Percentiles rank a stretch among this genome's conserved stretches.
These are phyloP conservation scores for Halophytophthora polymorphica DNA, from an alignment of 352 stramenopile species.

Conservation along the genomic window DNA sequence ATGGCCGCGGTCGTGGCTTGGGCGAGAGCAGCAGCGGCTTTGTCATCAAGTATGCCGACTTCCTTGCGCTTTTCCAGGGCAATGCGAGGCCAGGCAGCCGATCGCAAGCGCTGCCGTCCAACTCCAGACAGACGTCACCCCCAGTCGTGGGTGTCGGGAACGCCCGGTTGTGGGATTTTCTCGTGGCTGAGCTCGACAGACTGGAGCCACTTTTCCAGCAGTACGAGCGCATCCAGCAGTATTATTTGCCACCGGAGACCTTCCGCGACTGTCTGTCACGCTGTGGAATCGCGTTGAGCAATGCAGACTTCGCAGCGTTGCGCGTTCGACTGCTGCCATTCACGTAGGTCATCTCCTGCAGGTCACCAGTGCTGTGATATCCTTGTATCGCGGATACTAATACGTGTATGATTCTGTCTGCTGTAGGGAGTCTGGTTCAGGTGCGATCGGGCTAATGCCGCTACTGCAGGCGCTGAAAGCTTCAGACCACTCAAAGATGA, in stretches of 20 bases:
- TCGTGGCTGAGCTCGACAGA: constrained; percentile 47
- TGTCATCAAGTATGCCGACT: constrained; percentile 59
- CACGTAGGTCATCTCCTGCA: constrained; percentile 30
- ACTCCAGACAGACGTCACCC: constrained; percentile 40
- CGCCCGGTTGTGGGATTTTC: constrained; percentile 59
- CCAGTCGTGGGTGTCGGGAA: constrained; percentile 43
- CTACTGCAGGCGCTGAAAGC: constrained; percentile 50
- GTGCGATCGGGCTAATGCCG: constrained; percentile 33
- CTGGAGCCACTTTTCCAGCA: constrained; percentile 53
- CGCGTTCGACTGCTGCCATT: constrained; percentile 59
- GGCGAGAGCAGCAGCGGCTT: constrained; percentile 26
- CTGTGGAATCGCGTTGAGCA: constrained; percentile 61
- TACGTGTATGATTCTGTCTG: background rate
- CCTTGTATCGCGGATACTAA: background rate
- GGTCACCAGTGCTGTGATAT: too few species aligned
- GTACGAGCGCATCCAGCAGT: constrained; percentile 51
- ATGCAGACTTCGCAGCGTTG: constrained; percentile 64
- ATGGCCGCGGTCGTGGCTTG: constrained; percentile 18
- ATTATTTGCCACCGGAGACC: constrained; percentile 44
- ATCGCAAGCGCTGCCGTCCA: constrained; percentile 30
- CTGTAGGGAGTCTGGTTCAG: constrained; percentile 48
- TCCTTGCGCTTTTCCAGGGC: constrained; percentile 46
- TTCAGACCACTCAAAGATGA: constrained; percentile 45
- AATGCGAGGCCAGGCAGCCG: constrained; percentile 14
- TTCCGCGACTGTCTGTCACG: constrained; percentile 63